Base-by-base conservation (phyloP, 1,284 basidiomycete genomes). In the Malassezia caprae region DNA sequence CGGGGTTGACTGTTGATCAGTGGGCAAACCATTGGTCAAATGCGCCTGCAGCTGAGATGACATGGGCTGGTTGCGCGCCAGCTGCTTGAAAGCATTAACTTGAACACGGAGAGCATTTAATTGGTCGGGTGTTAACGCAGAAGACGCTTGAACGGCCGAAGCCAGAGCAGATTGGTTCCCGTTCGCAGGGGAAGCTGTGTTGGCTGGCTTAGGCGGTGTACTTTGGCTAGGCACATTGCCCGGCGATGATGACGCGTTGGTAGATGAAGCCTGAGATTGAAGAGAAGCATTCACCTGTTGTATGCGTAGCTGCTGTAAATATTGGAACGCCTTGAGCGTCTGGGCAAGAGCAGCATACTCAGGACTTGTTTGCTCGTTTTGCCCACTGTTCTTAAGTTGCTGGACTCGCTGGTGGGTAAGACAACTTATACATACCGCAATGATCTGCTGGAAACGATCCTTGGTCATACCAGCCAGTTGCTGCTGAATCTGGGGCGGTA, bases 31-130 rank as follows among this genome's bases (percentile, higher is more conserved):
- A 35, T 64, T 53, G 51, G 73, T 47, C 48, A 93, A 84, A 53
- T 85, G 39, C 10, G 24, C 81, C 64, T 88, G 87, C 21, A 96
- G 74, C 59, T 82, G 77, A 2, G 86, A 82, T 13, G 93, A 88
- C 35, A 96, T 79, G 4, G 90, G 84, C 32, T 85, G 76, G 47
- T 88, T 88, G 24, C 84, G 83, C 19, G 81, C 80, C 59, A 96
- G 81, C 58, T 86, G 82, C 72, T 89, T 89, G 79, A 86, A 94
- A 0, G 91, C 88, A 55, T 85, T 82, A 42, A 96, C 88, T 73
- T 98, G 93, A 0, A 86, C 83, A 50, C 87, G 83, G 35, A 96
- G 82, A 24, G 87, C 83, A 40, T 81, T 82, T 51, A 94, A 85
- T 72, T 96, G 91, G 51, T 87, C 86, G 1, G 32, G 30, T 5